Evolutionary conservation across 495 filamentous ascomycete genomes (phyloP).

Genomic region (Neurospora hispaniola): DNA sequence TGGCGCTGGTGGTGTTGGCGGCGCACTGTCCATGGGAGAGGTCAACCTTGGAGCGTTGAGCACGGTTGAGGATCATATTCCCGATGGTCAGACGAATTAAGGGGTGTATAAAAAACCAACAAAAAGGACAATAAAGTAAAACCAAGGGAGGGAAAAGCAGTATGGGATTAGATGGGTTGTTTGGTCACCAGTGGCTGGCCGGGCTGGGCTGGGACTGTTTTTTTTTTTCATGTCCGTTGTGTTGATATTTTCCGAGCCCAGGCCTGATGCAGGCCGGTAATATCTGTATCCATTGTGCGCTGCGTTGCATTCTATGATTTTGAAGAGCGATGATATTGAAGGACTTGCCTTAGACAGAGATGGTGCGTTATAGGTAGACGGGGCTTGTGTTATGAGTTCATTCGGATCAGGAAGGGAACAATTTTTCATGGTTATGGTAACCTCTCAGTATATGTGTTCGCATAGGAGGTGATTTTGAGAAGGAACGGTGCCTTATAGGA

Average conservation of each 20-base stretch:
- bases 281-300: not conserved
- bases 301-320: not conserved
- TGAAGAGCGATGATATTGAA: not conserved
- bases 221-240: not conserved
- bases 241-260: not conserved
- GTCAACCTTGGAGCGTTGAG: conserved; percentile 37
- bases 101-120: not conserved
- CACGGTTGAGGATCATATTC: conserved; percentile 33
- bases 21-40: conserved; percentile 29
- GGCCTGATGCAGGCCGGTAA: not conserved
- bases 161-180: not conserved
- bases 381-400: not conserved
- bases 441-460: not conserved
- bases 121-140: not conserved
- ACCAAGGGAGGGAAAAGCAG: not conserved
- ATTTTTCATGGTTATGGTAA: not conserved
- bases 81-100: not conserved
- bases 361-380: not conserved
- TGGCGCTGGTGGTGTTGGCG: conserved; percentile 25
- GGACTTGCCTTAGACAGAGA: not conserved
- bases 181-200: not conserved
- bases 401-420: not conserved
- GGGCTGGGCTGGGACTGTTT: not conserved
- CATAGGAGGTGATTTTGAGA: no score
- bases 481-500: not conserved